phyloP scores from a whole-genome alignment of 2,329 filamentous ascomycete genomes.

The Ophiostoma sp. region DNA sequence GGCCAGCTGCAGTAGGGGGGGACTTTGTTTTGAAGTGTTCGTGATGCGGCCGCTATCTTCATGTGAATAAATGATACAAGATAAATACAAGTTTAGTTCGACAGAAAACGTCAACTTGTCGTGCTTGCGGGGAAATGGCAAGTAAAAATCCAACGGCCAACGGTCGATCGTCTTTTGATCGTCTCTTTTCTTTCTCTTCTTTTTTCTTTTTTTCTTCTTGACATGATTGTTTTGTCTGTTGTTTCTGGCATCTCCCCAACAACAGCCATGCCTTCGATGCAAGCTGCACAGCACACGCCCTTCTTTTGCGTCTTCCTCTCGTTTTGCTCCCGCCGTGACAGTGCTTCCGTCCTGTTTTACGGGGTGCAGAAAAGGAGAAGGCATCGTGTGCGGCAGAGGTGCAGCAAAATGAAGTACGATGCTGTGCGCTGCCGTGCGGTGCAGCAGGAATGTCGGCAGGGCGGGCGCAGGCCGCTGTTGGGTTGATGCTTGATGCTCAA shows the following conservation, averaged over 20 bases:
- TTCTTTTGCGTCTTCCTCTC: background rate
- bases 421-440: constrained; percentile 13
- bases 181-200: background rate
- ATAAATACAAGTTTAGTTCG: background rate
- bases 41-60: background rate
- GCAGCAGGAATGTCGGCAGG: background rate
- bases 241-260: constrained; percentile 3
- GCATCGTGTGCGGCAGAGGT: background rate
- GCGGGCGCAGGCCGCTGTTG: background rate
- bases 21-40: background rate
- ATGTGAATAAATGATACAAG: background rate
- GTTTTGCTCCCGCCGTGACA: constrained; percentile 8
- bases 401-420: background rate
- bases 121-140: background rate
- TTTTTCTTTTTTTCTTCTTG: background rate
- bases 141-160: background rate
- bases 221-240: background rate
- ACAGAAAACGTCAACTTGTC: background rate
- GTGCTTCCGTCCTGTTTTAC: background rate
- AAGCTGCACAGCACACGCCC: background rate
- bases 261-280: background rate
- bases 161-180: background rate
- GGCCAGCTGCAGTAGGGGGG: background rate
- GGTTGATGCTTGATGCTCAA: background rate
- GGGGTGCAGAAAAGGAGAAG: background rate